Evolutionary conservation across 331 rosid genomes (phyloP).

Genomic region (Pyracantha coccinea): DNA sequence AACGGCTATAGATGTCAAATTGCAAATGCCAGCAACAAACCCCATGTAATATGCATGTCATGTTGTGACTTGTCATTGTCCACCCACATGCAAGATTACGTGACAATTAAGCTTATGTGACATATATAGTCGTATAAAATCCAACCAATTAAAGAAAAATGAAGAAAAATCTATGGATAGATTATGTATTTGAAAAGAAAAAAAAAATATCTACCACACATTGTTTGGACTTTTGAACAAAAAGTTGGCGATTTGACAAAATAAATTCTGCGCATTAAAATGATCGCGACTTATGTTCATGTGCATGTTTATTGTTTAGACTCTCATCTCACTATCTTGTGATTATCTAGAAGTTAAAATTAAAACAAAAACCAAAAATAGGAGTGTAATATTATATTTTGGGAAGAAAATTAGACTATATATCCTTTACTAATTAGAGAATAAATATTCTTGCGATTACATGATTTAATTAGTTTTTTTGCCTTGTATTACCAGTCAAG

Average conservation of each 20-base stretch:
- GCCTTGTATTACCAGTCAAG: too few species aligned
- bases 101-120: background rate
- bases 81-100: background rate
- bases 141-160: background rate
- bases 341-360: background rate
- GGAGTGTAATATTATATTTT: background rate
- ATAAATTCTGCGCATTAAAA: background rate
- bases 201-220: too few species aligned
- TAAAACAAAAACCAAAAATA: too few species aligned
- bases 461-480: too few species aligned
- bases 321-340: background rate
- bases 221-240: too few species aligned
- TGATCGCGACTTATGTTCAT: background rate
- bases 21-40: background rate
- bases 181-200: too few species aligned
- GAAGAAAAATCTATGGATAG: background rate
- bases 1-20: background rate
- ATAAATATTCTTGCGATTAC: background rate
- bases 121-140: too few species aligned
- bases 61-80: background rate
- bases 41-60: background rate
- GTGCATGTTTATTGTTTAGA: background rate
- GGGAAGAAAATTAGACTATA: background rate
- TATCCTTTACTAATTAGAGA: background rate
- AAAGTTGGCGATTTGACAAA: too few species aligned